These are phyloP conservation scores for Centaurea solstitialis DNA, from an alignment of 129 eudicot species.

Conservation along the genomic window DNA sequence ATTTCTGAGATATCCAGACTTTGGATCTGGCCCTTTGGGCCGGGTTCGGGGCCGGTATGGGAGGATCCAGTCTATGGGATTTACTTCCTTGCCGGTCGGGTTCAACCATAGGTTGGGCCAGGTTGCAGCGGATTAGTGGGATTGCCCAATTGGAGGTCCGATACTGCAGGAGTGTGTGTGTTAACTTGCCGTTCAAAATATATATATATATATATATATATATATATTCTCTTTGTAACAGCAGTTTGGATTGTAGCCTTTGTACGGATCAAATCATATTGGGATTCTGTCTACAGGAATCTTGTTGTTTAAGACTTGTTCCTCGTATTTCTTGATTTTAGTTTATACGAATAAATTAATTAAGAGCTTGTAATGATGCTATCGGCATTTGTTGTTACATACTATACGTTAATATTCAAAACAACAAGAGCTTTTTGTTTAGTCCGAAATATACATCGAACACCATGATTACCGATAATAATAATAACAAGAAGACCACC, in stretches of 20 bases:
- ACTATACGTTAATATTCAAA: neutral
- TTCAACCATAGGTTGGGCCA: too few species aligned
- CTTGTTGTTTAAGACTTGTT: slow-evolving; percentile 9
- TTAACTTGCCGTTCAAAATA: too few species aligned
- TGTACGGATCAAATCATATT: slow-evolving; percentile 5
- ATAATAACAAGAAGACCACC: slow-evolving; percentile 27
- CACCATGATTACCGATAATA: slow-evolving; percentile 5
- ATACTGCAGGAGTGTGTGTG: too few species aligned
- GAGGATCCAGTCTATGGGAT: too few species aligned
- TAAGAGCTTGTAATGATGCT: slow-evolving; percentile 1
- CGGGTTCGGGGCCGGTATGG: too few species aligned
- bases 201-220: too few species aligned
- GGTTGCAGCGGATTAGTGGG: too few species aligned
- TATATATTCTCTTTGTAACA: neutral
- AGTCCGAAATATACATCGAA: too few species aligned
- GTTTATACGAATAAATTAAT: neutral
- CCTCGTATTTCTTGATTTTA: neutral
- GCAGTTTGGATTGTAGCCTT: slow-evolving; percentile 18
- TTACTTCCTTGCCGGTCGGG: too few species aligned
- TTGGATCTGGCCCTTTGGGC: too few species aligned
- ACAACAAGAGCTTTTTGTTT: neutral
- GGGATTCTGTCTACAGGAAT: slow-evolving; percentile 9
- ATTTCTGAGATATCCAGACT: too few species aligned
- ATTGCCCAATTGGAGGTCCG: too few species aligned
- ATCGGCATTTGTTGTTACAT: slow-evolving; percentile 1